Base-by-base conservation (phyloP, 371 early-diverging fungal genomes). In the Saksenaea oblongispora region DNA sequence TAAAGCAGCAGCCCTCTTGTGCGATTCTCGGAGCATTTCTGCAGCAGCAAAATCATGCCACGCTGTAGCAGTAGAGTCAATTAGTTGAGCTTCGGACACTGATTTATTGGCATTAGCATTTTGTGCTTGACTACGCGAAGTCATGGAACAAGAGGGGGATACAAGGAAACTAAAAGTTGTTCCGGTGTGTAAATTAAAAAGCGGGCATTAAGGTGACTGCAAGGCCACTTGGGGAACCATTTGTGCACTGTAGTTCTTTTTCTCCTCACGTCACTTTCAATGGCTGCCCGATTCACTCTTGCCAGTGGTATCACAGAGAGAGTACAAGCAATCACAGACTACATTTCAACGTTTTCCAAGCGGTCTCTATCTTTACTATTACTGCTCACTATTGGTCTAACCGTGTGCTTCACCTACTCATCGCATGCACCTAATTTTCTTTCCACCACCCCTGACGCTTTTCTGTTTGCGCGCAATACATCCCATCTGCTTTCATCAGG, bases 401-500 rank as follows among this genome's bases (percentile, higher is more conserved):
- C 62, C 44, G 56, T 59, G 9, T 59, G 62, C 41, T 65, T 70
- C 62, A 53, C 59, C 4, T 70, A 62, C 28, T 70, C 65, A 3
- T 64, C 70, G 5, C 13, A 56, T 36, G 61, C 60, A 10, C 70
- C 70, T 22, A 70, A 62, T 37, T 65, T 58, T 14, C 42, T 70
- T 22, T 59, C 70, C 1, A 56, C 44, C 56, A 70, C 70, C 3
- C 44, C 63, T 11, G 66, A 70, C 42, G 62, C 63, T 5, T 70
- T 70, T 24, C 39, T 56, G 9, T 65, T 54, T 36, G 70, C 58
- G 18, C 60, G 44, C 1, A 70, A 70, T 55, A 55, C 57, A 27
- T 56, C 70, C 2, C 68, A 68, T 72, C 55, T 72, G n/a, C 51
- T 72, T 5, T 72, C 72, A 28, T 31, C 65, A 34, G 66, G 58